Percentiles rank a stretch among this genome's conserved stretches.
These are phyloP conservation scores for Cladosporium sp. DNA, from an alignment of 2,329 filamentous ascomycete species.

Conservation along the genomic window DNA sequence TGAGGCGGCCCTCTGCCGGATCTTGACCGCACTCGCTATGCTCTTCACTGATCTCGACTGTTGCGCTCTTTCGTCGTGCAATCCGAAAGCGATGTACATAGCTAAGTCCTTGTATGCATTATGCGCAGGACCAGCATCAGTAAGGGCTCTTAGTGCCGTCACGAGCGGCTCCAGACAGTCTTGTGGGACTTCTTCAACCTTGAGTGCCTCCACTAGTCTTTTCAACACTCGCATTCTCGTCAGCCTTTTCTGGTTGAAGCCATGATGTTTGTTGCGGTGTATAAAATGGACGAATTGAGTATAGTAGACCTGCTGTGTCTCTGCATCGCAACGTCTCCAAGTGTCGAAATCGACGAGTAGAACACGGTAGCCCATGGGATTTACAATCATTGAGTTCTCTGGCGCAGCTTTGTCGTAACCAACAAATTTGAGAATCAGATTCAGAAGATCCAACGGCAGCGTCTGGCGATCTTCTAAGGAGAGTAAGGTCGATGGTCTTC, in stretches of 20 bases:
- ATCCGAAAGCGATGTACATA: constrained; percentile 86
- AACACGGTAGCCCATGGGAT: constrained; percentile 88
- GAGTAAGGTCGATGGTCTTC: constrained; percentile 21
- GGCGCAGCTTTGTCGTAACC: constrained; percentile 79
- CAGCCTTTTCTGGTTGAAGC: constrained; percentile 84
- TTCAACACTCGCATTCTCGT: constrained; percentile 91
- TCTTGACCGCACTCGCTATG: constrained; percentile 25
- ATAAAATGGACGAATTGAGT: constrained; percentile 86
- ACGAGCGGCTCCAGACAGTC: constrained; percentile 74
- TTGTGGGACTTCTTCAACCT: constrained; percentile 71
- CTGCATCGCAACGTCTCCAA: constrained; percentile 74
- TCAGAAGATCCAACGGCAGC: constrained; percentile 61
- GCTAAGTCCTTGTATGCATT: constrained; percentile 83
- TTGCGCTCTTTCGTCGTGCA: constrained; percentile 59
- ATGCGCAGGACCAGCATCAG: constrained; percentile 75
- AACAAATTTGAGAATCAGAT: constrained; percentile 76
- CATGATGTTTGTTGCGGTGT: constrained; percentile 82
- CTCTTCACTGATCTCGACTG: constrained; percentile 20
- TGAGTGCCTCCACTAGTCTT: constrained; percentile 82
- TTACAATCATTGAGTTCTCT: constrained; percentile 87
- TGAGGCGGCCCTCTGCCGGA: constrained; percentile 24
- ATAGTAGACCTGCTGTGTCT: constrained; percentile 86
- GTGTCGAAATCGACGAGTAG: constrained; percentile 89
- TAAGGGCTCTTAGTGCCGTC: constrained; percentile 70
- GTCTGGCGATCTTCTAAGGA: constrained; percentile 45